phyloP scores from a whole-genome alignment of 2,329 filamentous ascomycete genomes.

The Cladosporium sp. region DNA sequence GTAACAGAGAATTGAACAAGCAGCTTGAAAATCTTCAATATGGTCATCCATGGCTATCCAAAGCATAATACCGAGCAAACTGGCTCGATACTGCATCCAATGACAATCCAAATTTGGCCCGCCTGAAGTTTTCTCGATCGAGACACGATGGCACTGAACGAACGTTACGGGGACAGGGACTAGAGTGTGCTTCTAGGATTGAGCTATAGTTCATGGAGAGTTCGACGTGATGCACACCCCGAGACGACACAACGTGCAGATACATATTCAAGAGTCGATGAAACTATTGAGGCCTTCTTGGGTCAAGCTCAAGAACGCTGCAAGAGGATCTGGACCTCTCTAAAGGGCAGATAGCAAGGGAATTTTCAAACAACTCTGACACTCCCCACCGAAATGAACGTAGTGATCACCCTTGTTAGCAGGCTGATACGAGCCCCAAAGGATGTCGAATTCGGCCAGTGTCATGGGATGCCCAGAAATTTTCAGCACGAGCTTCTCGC shows the following conservation, averaged over 20 bases:
- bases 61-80: background rate
- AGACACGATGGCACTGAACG: too few species aligned
- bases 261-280: too few species aligned
- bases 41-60: background rate
- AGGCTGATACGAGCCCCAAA: background rate
- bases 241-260: too few species aligned
- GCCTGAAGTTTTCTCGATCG: too few species aligned
- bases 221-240: too few species aligned
- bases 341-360: background rate
- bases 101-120: too few species aligned
- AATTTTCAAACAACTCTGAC: background rate
- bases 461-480: slow-evolving; percentile 13
- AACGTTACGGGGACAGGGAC: too few species aligned
- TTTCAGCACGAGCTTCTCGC: slow-evolving; percentile 32
- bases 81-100: too few species aligned
- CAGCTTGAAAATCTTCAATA: background rate
- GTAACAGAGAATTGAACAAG: background rate
- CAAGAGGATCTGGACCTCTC: background rate
- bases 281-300: too few species aligned
- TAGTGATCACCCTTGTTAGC: background rate
- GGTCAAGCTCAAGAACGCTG: background rate
- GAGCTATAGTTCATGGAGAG: too few species aligned
- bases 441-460: background rate
- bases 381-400: background rate
- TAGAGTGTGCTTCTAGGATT: too few species aligned